A percentile compares a stretch with the other conserved stretches of the same genome.
Conservation (phyloP, 176 grass and related monocot species). For the Rhynchospora tenuis region DNA sequence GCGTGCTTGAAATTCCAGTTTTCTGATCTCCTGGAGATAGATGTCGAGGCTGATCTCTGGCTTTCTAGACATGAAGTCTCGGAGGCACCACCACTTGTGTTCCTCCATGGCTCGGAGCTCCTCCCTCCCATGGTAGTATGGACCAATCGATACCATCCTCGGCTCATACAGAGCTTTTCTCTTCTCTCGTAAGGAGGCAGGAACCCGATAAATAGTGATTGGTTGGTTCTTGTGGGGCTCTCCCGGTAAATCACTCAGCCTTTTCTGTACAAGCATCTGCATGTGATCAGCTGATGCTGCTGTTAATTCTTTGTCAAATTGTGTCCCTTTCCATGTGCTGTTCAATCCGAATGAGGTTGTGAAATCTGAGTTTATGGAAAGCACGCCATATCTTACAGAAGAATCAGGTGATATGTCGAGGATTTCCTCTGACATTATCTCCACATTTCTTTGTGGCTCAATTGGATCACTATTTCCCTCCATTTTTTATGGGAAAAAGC, state of each 20-base stretch:
- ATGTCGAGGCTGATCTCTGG: neutral
- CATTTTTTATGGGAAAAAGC: neutral
- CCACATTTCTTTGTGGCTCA: neutral
- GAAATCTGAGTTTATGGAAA: slow-evolving; percentile 1
- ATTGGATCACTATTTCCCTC: neutral
- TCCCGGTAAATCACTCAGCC: neutral
- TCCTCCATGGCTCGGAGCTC: slow-evolving; percentile 15
- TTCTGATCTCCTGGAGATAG: neutral
- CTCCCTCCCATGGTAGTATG: slow-evolving; percentile 6
- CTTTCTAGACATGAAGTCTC: slow-evolving; percentile 8
- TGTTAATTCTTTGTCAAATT: neutral
- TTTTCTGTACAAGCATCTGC: neutral
- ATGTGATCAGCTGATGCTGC: neutral
- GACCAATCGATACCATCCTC: slow-evolving; percentile 15
- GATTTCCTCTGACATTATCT: neutral
- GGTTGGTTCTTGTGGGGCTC: neutral
- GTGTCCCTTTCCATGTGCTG: neutral
- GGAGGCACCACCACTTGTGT: slow-evolving; percentile 23
- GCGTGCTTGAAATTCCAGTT: neutral
- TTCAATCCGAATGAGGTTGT: neutral
- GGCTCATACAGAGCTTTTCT: slow-evolving; percentile 20
- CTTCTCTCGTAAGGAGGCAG: slow-evolving; percentile 10
- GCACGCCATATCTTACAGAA: neutral
- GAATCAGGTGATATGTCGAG: slow-evolving; percentile 8
- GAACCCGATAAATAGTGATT: slow-evolving; percentile 8